These are phyloP conservation scores for Puccinia hordei DNA, from an alignment of 1,284 basidiomycete species.

Conservation along the genomic window DNA sequence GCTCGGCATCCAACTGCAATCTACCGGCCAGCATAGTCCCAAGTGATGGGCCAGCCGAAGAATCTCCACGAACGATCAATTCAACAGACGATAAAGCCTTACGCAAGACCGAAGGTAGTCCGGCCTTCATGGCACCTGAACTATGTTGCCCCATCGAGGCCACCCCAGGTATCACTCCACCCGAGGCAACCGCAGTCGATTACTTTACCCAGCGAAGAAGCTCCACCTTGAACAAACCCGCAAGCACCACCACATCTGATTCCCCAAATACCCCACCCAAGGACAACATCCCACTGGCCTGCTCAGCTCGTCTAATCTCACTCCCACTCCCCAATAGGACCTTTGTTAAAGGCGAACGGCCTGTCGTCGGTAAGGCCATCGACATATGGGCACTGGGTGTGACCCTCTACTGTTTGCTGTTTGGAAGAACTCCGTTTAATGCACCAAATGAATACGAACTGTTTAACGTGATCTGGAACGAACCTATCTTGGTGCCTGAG, in stretches of 20 bases:
- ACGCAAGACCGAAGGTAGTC: constrained; percentile 90
- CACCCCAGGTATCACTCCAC: constrained; percentile 53
- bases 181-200: constrained; percentile 47
- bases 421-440: constrained; percentile 76
- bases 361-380: constrained; percentile 86
- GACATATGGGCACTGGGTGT: constrained; percentile 99
- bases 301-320: constrained; percentile 35
- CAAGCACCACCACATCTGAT: constrained; percentile 54
- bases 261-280: constrained; percentile 18
- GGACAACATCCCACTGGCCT: neutral
- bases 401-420: constrained; percentile 90
- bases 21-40: constrained; percentile 28
- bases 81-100: constrained; percentile 81
- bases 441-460: constrained; percentile 73
- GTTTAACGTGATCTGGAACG: constrained; percentile 79
- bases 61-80: constrained; percentile 55
- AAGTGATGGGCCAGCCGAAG: neutral
- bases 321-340: constrained; percentile 33
- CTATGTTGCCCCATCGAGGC: constrained; percentile 68
- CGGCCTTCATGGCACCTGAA: constrained; percentile 97
- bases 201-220: constrained; percentile 30
- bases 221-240: constrained; percentile 52
- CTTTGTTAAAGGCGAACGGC: constrained; percentile 61
- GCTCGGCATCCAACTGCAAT: constrained; percentile 57
- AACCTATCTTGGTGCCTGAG: constrained; percentile 72